These are phyloP conservation scores for Aspergillus homomorphus DNA, from an alignment of 495 filamentous ascomycete species.

Conservation along the genomic window DNA sequence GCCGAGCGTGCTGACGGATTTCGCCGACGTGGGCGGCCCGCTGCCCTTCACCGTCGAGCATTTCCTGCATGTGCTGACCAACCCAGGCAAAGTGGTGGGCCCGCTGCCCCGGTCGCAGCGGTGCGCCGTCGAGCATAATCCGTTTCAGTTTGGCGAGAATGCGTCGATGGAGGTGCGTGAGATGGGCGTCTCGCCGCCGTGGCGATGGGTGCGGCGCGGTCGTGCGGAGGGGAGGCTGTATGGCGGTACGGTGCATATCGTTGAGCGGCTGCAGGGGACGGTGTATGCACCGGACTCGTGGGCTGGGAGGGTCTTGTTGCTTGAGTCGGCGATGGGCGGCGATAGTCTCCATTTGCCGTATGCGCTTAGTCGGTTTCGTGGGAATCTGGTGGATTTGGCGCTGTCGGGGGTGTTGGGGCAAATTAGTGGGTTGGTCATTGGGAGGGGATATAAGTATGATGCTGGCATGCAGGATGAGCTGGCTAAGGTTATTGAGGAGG, in stretches of 20 bases:
- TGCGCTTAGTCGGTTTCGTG: background rate
- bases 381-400: background rate
- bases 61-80: background rate
- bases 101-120: background rate
- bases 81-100: background rate
- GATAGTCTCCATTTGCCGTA: background rate
- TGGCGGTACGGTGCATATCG: background rate
- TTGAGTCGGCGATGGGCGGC: background rate
- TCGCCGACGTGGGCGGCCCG: background rate
- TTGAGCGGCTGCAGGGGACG: background rate
- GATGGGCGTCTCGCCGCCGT: background rate
- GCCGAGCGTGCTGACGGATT: background rate
- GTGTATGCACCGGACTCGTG: background rate
- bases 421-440: background rate
- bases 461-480: background rate
- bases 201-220: background rate
- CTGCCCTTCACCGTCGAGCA: background rate
- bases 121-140: background rate
- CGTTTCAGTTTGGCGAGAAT: background rate
- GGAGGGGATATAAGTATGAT: conserved; percentile 1
- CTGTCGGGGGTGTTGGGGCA: background rate
- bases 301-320: background rate
- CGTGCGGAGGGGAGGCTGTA: background rate
- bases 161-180: background rate
- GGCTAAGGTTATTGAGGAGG: background rate